These are phyloP conservation scores for Penicillium pancosmium DNA, from an alignment of 495 filamentous ascomycete genomes.

Conservation along the genomic window DNA sequence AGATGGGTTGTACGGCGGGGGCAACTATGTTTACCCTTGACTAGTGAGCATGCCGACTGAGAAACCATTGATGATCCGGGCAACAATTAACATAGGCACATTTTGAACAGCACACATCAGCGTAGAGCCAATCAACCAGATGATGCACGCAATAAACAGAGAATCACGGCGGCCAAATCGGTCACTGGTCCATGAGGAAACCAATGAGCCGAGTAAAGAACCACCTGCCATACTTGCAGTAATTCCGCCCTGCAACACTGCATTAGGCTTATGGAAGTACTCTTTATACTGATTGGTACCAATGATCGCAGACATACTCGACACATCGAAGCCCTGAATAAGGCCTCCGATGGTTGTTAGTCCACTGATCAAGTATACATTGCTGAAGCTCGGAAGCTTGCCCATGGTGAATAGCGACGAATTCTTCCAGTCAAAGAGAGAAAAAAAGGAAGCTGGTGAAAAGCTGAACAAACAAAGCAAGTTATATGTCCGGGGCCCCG, in stretches of 20 bases:
- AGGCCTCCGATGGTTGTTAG: conserved; percentile 25
- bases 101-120: conserved; percentile 28
- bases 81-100: conserved; percentile 22
- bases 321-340: conserved; percentile 28
- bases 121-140: conserved; percentile 24
- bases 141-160: conserved; percentile 23
- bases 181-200: conserved; percentile 25
- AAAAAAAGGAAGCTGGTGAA: not conserved
- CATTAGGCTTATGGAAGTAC: conserved; percentile 21
- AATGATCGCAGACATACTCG: conserved; percentile 27
- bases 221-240: conserved; percentile 27
- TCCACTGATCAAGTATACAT: conserved; percentile 26
- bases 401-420: conserved; percentile 11
- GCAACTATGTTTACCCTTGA: conserved; percentile 20
- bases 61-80: conserved; percentile 22
- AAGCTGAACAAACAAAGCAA: not conserved
- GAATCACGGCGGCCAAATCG: conserved; percentile 25
- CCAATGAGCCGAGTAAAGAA: conserved; percentile 20
- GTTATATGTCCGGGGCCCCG: conserved; percentile 20
- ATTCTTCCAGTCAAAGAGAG: not conserved
- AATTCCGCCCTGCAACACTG: conserved; percentile 24
- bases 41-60: conserved; percentile 25
- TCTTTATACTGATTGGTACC: conserved; percentile 26
- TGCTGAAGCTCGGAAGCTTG: conserved; percentile 16
- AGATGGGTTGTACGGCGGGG: not conserved